Base-by-base conservation (phyloP, 441 rosid genomes). In the Viola pubescens region DNA sequence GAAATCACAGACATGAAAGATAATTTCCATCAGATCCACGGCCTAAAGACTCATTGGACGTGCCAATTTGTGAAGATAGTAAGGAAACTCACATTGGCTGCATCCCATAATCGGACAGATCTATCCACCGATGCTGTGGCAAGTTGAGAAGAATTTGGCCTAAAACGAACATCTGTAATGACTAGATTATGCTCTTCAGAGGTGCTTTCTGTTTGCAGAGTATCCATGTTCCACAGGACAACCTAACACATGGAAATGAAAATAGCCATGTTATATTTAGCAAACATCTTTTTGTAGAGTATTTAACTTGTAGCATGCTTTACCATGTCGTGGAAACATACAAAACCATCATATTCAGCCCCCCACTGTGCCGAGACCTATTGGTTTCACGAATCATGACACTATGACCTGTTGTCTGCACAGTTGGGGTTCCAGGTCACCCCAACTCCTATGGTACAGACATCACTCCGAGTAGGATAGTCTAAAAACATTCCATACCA, bases 161-260 rank as follows among this genome's bases (percentile, higher is more conserved):
- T 78, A 50, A 86, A 86, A 19, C 87, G 86, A 59, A 86, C 76
- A 66, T 86, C 89, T 12, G 94, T 83, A n/a, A 86, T 75, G 37
- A 79, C 77, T 16, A 57, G 55, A 54, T 73, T 86, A 74, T 87
- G 95, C 57, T 78, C 91, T 14, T 87, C 91, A 1, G 82, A 70
- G 5, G 77, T 75, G 64, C 64, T 76, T 64, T 79, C 86, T 7
- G 84, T 82, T 61, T 74, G 76, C 60, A 78, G 71, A 10, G 77
- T 84, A 61, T 84, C 85, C 91, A 84, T 87, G 78, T 82, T 84
- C 89, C 91, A 87, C 3, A 84, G 64, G 46, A 80, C 69, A 66
- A 87, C 85, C 90, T 86, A 52, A 61, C 64, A 38, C 62, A 63
- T 14, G 46, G n/a, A 52, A 55, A 19, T 54, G 58, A 50, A 50